Evolutionary conservation across 2,329 filamentous ascomycete genomes (phyloP).

Genomic region (Onygena corvina): DNA sequence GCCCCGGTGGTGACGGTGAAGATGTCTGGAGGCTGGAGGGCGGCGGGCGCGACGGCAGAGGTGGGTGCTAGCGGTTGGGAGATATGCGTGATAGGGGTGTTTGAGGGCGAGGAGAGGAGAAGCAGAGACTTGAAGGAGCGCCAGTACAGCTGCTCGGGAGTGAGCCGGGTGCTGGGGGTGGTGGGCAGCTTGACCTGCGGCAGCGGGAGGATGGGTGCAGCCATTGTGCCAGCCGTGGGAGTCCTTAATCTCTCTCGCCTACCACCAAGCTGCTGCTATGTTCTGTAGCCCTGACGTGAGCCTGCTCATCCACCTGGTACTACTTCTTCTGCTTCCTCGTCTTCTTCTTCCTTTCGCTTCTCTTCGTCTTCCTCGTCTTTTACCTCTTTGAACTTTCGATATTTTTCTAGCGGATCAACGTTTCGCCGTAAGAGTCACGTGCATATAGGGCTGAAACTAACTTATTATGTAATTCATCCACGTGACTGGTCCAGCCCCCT

Average conservation of each 20-base stretch:
- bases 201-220: conserved; percentile 70
- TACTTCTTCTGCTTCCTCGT: not conserved
- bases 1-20: conserved; percentile 94
- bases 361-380: too few relatives aligned
- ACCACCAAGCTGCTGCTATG: too few relatives aligned
- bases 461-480: too few relatives aligned
- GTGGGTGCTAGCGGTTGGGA: conserved; percentile 50
- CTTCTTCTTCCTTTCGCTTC: too few relatives aligned
- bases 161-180: conserved; percentile 62
- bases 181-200: conserved; percentile 71
- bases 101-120: conserved; percentile 78
- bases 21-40: conserved; percentile 41
- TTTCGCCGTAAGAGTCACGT: too few relatives aligned
- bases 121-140: conserved; percentile 85
- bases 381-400: too few relatives aligned
- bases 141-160: conserved; percentile 94
- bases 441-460: too few relatives aligned
- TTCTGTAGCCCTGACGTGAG: too few relatives aligned
- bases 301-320: not conserved
- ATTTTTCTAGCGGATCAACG: too few relatives aligned
- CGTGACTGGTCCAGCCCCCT: too few relatives aligned
- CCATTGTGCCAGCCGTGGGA: conserved; percentile 61
- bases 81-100: conserved; percentile 82
- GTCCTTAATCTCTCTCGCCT: too few relatives aligned
- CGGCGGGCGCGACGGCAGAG: conserved; percentile 34